A percentile compares a stretch with the other conserved stretches of the same genome.
Evolutionary conservation across 768 basidiomycete genomes (phyloP).

Genomic region (Sporobolomyces pararoseus): DNA sequence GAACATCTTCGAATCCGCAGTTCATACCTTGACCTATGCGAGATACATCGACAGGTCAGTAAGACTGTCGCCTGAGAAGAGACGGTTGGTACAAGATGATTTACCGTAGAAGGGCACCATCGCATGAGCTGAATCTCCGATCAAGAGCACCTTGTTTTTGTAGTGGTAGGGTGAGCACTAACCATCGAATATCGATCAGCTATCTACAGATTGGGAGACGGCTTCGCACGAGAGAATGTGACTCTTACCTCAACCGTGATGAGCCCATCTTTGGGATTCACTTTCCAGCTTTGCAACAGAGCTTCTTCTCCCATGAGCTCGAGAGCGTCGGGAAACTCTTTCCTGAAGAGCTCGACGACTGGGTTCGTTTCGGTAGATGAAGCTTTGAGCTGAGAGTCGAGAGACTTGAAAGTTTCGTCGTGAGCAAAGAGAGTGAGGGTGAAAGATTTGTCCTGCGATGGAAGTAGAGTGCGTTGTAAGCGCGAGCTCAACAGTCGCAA

Average conservation of each 20-base stretch:
- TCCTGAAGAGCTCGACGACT: slow-evolving; percentile 60
- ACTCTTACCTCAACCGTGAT: slow-evolving; percentile 86
- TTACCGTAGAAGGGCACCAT: slow-evolving; percentile 91
- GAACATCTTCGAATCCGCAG: slow-evolving; percentile 94
- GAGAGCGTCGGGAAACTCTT: slow-evolving; percentile 84
- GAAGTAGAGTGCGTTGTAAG: not conserved
- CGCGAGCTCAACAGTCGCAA: not conserved
- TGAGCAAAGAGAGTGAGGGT: slow-evolving; percentile 92
- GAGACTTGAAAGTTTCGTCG: slow-evolving; percentile 58
- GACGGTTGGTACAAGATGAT: not conserved
- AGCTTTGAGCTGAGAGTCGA: slow-evolving; percentile 59
- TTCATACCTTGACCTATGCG: slow-evolving; percentile 83
- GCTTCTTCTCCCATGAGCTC: slow-evolving; percentile 73
- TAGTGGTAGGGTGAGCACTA: slow-evolving; percentile 87
- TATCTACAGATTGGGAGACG: not conserved
- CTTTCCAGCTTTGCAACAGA: slow-evolving; percentile 70
- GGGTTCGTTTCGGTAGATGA: slow-evolving; percentile 51
- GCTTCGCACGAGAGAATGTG: not conserved
- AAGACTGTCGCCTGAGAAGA: no score
- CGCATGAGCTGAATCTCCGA: slow-evolving; percentile 93
- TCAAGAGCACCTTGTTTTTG: slow-evolving; percentile 74
- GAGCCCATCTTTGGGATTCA: slow-evolving; percentile 81
- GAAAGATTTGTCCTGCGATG: slow-evolving; percentile 81
- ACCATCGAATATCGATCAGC: not conserved
- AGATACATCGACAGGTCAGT: not conserved